Percentiles rank a stretch among this genome's conserved stretches.
Conservation (phyloP, 2,329 filamentous ascomycete genomes). For the Corynespora cassiicola region DNA sequence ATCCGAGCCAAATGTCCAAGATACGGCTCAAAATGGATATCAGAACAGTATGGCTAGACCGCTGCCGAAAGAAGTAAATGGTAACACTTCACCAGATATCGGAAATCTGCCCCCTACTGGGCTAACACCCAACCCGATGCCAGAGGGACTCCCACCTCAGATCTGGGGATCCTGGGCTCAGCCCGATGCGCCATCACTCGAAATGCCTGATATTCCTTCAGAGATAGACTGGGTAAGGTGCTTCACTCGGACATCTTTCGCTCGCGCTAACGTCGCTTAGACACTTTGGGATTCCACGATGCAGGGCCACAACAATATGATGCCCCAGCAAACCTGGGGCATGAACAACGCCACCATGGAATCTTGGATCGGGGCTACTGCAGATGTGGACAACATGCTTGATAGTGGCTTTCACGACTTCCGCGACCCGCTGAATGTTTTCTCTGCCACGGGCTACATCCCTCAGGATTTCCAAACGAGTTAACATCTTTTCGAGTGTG, state of each 20-base stretch:
- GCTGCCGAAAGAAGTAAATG: neutral
- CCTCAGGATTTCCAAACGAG: no score
- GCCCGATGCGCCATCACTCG: conserved; percentile 6
- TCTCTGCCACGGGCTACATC: no score
- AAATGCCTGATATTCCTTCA: conserved; percentile 18
- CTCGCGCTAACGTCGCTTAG: conserved; percentile 7
- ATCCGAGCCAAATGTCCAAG: neutral
- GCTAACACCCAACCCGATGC: conserved; percentile 16
- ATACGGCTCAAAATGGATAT: conserved; percentile 3
- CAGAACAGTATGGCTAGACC: conserved; percentile 10
- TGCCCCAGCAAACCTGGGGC: conserved; percentile 16
- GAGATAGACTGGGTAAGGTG: conserved; percentile 26
- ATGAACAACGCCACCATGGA: conserved; percentile 16
- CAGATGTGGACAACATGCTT: conserved; percentile 12
- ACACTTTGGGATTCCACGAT: conserved; percentile 21
- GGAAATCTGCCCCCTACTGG: conserved; percentile 5
- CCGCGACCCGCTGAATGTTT: conserved; percentile 2
- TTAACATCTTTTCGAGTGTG: no score
- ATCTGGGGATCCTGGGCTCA: conserved; percentile 17
- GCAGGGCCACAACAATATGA: conserved; percentile 18
- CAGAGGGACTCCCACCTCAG: conserved; percentile 13
- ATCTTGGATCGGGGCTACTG: conserved; percentile 16
- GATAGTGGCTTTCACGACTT: conserved; percentile 10
- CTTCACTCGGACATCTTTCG: neutral
- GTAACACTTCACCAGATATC: conserved; percentile 10